phyloP scores from a whole-genome alignment of 2,329 filamentous ascomycete species.

The Fusarium sp. region DNA sequence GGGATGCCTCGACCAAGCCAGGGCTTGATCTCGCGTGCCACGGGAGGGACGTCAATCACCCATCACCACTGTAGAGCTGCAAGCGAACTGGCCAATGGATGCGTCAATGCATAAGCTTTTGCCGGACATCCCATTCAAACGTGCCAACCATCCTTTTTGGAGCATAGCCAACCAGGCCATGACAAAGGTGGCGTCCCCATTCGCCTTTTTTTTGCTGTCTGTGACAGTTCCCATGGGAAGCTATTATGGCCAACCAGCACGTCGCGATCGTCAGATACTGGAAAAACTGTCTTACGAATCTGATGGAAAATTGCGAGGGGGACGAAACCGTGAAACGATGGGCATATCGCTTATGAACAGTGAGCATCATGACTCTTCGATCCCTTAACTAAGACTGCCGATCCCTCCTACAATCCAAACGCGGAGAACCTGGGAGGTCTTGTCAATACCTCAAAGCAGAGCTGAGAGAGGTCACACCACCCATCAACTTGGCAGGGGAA shows the following conservation, averaged over 20 bases:
- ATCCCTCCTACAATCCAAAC: slow-evolving; percentile 20
- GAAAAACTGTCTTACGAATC: background rate
- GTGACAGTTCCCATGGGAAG: background rate
- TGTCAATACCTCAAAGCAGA: slow-evolving; percentile 12
- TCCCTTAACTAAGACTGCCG: slow-evolving; percentile 2
- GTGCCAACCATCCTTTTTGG: slow-evolving; percentile 25
- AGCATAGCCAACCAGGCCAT: slow-evolving; percentile 26
- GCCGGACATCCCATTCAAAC: slow-evolving; percentile 18
- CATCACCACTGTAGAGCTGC: slow-evolving; percentile 25
- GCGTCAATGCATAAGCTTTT: slow-evolving; percentile 23
- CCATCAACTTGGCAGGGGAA: slow-evolving; percentile 34
- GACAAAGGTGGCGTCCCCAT: slow-evolving; percentile 32
- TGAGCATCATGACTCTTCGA: slow-evolving; percentile 29
- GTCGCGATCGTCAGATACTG: slow-evolving; percentile 23
- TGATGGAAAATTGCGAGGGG: background rate
- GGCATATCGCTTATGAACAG: slow-evolving; percentile 8
- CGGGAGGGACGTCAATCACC: slow-evolving; percentile 24
- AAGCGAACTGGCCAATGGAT: slow-evolving; percentile 17
- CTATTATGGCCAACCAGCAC: slow-evolving; percentile 15
- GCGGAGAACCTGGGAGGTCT: slow-evolving; percentile 15
- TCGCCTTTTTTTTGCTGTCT: slow-evolving; percentile 3
- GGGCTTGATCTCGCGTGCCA: slow-evolving; percentile 26
- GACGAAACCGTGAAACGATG: background rate
- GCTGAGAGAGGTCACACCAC: slow-evolving; percentile 32
- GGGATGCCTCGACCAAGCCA: slow-evolving; percentile 14